Evolutionary conservation across 768 basidiomycete genomes (phyloP).

Genomic region (Boletellus ananiceps): DNA sequence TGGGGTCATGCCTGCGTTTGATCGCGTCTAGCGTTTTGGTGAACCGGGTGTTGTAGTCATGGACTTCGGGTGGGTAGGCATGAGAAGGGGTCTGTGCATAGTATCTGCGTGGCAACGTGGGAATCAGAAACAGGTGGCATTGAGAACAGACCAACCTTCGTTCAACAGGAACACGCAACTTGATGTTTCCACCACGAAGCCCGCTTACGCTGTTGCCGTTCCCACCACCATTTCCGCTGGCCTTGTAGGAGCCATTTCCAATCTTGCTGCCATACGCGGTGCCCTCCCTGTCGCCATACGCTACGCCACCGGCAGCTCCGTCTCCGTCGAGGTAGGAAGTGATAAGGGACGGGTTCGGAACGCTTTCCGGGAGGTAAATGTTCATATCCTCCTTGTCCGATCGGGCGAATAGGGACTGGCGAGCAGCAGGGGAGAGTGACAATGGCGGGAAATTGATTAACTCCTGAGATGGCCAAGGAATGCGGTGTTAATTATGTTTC

Average conservation of each 20-base stretch:
- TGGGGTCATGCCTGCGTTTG: constrained; percentile 94
- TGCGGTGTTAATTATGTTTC: too few relatives aligned
- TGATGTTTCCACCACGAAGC: constrained; percentile 51
- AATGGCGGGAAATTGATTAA: constrained; percentile 82
- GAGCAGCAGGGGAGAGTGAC: constrained; percentile 59
- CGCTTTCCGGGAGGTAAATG: constrained; percentile 59
- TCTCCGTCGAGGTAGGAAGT: constrained; percentile 30
- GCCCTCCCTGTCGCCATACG: constrained; percentile 7
- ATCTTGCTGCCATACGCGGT: constrained; percentile 7
- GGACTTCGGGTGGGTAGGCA: constrained; percentile 87
- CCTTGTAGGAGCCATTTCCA: constrained; percentile 12
- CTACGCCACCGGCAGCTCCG: constrained; percentile 17
- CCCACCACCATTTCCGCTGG: constrained; percentile 22
- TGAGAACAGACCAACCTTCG: constrained; percentile 49
- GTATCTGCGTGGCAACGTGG: constrained; percentile 50
- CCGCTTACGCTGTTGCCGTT: constrained; percentile 26
- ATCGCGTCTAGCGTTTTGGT: constrained; percentile 83
- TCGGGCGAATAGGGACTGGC: constrained; percentile 55
- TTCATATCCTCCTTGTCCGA: constrained; percentile 34
- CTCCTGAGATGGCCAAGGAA: constrained; percentile 50
- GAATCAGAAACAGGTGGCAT: constrained; percentile 1
- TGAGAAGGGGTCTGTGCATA: constrained; percentile 74
- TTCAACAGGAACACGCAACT: constrained; percentile 79
- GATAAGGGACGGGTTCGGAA: constrained; percentile 73
- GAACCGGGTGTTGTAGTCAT: constrained; percentile 89